Conservation (phyloP, 345 rosid species). For the Linum trigynum region DNA sequence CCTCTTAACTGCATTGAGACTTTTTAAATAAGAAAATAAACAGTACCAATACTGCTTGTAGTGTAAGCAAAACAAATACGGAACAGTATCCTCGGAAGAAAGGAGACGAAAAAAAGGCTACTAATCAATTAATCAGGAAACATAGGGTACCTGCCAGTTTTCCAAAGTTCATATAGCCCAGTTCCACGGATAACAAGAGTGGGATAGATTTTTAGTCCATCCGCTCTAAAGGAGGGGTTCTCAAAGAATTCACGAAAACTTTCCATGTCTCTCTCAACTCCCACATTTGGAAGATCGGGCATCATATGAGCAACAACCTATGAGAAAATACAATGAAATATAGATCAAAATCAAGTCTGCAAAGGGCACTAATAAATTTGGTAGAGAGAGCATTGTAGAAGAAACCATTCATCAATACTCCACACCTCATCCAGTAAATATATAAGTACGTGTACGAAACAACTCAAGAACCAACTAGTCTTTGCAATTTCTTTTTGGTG, state of each 20-base stretch:
- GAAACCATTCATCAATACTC: background rate
- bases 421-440: background rate
- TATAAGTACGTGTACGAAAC: too few species aligned
- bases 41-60: background rate
- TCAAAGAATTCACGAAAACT: conserved; percentile 94
- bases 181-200: conserved; percentile 99
- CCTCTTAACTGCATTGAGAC: background rate
- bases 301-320: conserved; percentile 99
- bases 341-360: background rate
- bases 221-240: conserved; percentile 90
- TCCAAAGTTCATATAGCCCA: conserved; percentile 96
- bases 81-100: background rate
- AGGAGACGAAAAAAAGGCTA: too few species aligned
- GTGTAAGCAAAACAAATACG: background rate
- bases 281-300: conserved; percentile 99
- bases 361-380: background rate
- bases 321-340: conserved; percentile 15
- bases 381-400: background rate
- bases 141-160: conserved; percentile 70
- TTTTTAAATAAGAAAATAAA: too few species aligned
- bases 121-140: background rate
- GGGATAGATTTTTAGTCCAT: conserved; percentile 96
- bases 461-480: too few species aligned
- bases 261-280: conserved; percentile 93
- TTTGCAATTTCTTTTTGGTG: too few species aligned